Base-by-base conservation (phyloP, 2,329 filamentous ascomycete genomes). In the Arthrinium phaeospermum region DNA sequence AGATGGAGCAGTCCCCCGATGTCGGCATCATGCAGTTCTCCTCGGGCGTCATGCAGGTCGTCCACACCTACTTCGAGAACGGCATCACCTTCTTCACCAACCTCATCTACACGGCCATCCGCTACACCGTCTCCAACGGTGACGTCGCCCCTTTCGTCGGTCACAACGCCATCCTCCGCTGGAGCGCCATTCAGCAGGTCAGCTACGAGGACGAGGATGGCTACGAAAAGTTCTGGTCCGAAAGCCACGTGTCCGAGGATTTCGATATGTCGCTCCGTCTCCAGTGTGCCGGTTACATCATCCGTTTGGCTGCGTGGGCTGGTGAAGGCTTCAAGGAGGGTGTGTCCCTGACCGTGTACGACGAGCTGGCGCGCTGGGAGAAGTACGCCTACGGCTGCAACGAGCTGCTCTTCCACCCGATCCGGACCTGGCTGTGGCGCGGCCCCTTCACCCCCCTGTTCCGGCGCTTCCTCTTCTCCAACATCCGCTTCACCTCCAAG, bases 11-110 rank as follows among this genome's bases (percentile, higher is more conserved):
- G 74, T 91, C 87, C 19, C 92, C 91, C 0, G 89, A 93, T 76
- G 91, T 93, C 0, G 92, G 88, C 24, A 93, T 94, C 76, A 86
- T 94, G 72, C 92, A 94, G 79, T 92, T 92, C 81, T 88, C 88
- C 0, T 93, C 92, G 7, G 91, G 92, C 37, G 92, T 95, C 73
- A 94, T 95, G 92, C 91, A 94, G 75, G 91, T 95, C 13, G 89
- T 91, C 1, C 85, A 89, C 76, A 91, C 88, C 70, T 93, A 90
- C 82, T 95, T 95, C 76, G 93, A 95, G 81, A 92, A 91, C 75
- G 91, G 90, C 61, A 82, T 82, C 73, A 93, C 92, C 1, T 95
- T 92, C 83, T 94, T 95, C 83, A 95, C 93, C 57, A 91, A 94
- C 78, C 87, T 95, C 70, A 90, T 95, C 76, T 95, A 94, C 83